Conservation (phyloP, 2,329 filamentous ascomycete genomes). For the Aphanoascus verrucosus region DNA sequence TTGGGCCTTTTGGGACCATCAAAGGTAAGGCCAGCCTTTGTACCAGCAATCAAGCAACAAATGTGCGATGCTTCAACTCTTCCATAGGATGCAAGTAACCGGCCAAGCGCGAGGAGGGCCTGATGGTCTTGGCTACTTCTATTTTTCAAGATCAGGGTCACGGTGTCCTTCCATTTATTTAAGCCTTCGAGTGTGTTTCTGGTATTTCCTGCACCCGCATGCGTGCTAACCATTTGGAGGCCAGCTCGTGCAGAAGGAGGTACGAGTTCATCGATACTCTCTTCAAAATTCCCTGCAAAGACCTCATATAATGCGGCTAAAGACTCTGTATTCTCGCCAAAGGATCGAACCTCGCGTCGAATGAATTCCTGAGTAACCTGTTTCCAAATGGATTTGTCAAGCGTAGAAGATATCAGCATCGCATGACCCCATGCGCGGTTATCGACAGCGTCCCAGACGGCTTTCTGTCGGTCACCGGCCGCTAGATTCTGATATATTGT, state of each 20-base stretch:
- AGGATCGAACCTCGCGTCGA: constrained; percentile 79
- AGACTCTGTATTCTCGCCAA: constrained; percentile 70
- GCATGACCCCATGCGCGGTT: constrained; percentile 94
- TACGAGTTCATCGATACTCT: constrained; percentile 91
- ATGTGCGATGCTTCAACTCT: constrained; percentile 85
- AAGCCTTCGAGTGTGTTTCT: constrained; percentile 73
- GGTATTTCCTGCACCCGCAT: constrained; percentile 46
- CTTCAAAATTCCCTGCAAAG: constrained; percentile 84
- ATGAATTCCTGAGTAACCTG: constrained; percentile 93
- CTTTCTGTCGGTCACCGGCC: constrained; percentile 74
- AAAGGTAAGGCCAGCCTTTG: constrained; percentile 48
- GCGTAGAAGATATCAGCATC: constrained; percentile 75
- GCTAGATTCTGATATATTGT: constrained; percentile 43
- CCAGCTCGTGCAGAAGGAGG: constrained; percentile 85
- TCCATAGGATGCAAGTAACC: constrained; percentile 72
- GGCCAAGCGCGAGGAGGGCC: constrained; percentile 69
- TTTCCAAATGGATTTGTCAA: constrained; percentile 67
- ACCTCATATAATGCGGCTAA: constrained; percentile 87
- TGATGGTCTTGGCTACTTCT: constrained; percentile 67
- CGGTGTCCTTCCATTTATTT: constrained; percentile 87
- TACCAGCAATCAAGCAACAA: constrained; percentile 79
- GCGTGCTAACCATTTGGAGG: constrained; percentile 76
- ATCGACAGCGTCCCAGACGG: constrained; percentile 87
- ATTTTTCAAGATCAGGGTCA: constrained; percentile 78
- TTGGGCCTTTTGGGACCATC: constrained; percentile 79